Percentiles rank a stretch among this genome's conserved stretches.
phyloP scores from a whole-genome alignment of 179 eudicot genomes.

The Heliamphora pulchella region DNA sequence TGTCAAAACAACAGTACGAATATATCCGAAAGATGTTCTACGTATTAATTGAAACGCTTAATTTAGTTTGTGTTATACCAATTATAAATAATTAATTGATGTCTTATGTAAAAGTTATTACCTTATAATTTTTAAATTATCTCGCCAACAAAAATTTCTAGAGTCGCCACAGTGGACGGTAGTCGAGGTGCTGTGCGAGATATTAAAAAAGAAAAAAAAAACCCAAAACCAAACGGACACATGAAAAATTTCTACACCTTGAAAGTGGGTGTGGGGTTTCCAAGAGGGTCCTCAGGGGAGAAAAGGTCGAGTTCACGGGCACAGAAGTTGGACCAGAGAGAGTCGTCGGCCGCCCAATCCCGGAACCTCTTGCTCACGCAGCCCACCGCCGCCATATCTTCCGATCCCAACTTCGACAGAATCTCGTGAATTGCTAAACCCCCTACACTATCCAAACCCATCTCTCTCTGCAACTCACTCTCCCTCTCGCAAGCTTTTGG shows the following conservation, averaged over 20 bases:
- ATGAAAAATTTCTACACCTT: constrained; percentile 35
- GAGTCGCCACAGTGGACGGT: too few relatives aligned
- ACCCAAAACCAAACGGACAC: background rate
- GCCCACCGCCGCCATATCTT: constrained; percentile 33
- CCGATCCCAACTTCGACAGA: constrained; percentile 50
- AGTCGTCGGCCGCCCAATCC: constrained; percentile 57
- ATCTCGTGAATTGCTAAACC: constrained; percentile 45
- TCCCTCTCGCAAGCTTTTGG: background rate
- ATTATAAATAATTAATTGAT: too few relatives aligned
- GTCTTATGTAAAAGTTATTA: too few relatives aligned
- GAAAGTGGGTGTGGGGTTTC: constrained; percentile 48
- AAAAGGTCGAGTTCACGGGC: constrained; percentile 42
- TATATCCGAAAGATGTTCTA: too few relatives aligned
- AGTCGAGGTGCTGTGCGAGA: too few relatives aligned
- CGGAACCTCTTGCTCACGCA: constrained; percentile 42
- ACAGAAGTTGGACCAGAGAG: constrained; percentile 55
- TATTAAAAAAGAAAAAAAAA: too few relatives aligned
- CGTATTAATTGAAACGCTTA: too few relatives aligned
- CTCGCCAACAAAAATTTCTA: too few relatives aligned
- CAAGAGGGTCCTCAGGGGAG: constrained; percentile 57
- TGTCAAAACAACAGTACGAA: too few relatives aligned
- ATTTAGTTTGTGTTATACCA: too few relatives aligned
- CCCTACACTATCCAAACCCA: constrained; percentile 45
- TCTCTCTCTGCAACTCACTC: constrained; percentile 8
- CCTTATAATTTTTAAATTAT: too few relatives aligned